Percentiles rank a stretch among this genome's conserved stretches.
phyloP scores from a whole-genome alignment of 2,329 filamentous ascomycete species.

The Juglanconis oblonga region DNA sequence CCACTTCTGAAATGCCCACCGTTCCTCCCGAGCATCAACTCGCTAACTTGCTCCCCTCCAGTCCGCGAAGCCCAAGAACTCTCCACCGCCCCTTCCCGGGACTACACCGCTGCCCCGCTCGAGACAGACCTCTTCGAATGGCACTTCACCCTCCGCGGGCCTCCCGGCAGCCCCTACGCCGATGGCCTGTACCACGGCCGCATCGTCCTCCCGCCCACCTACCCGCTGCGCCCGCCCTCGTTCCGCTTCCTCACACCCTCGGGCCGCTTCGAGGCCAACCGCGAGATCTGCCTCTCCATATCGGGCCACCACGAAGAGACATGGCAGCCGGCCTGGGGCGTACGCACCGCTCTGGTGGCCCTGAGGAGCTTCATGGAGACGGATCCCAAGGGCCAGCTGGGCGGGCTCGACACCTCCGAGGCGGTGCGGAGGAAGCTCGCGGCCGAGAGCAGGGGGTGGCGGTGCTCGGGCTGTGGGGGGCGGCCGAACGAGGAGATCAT shows the following conservation, averaged over 20 bases:
- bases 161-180: slow-evolving; percentile 75
- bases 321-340: slow-evolving; percentile 98
- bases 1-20: neutral
- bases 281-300: slow-evolving; percentile 94
- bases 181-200: slow-evolving; percentile 91
- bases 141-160: slow-evolving; percentile 96
- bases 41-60: slow-evolving; percentile 34
- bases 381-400: slow-evolving; percentile 81
- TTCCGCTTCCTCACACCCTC: slow-evolving; percentile 93
- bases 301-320: slow-evolving; percentile 95
- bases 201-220: slow-evolving; percentile 84
- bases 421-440: slow-evolving; percentile 68
- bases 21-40: neutral
- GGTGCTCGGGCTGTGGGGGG: slow-evolving; percentile 69
- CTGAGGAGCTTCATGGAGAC: slow-evolving; percentile 92
- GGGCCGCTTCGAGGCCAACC: slow-evolving; percentile 91
- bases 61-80: slow-evolving; percentile 92
- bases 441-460: slow-evolving; percentile 60
- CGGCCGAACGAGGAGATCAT: slow-evolving; percentile 74
- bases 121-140: slow-evolving; percentile 94
- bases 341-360: slow-evolving; percentile 78
- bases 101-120: slow-evolving; percentile 81
- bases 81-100: slow-evolving; percentile 72
- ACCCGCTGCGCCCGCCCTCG: slow-evolving; percentile 87
- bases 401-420: slow-evolving; percentile 76